Evolutionary conservation across 2,329 filamentous ascomycete species (phyloP).

Genomic region (Neofusicoccum laricinum): DNA sequence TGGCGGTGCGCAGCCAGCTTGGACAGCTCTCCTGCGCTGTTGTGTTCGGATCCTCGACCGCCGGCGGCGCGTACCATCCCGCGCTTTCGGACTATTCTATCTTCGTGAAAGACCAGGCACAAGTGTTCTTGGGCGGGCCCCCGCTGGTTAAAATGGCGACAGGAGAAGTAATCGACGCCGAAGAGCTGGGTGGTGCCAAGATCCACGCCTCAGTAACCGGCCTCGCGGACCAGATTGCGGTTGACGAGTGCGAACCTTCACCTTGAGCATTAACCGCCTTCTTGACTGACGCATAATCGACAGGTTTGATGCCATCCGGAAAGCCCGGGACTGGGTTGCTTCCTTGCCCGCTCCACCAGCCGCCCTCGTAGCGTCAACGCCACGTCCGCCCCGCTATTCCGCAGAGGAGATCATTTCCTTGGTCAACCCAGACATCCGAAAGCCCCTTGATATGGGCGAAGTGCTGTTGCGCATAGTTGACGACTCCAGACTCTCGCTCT

Average conservation of each 20-base stretch:
- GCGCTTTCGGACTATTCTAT: slow-evolving; percentile 44
- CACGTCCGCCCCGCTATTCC: slow-evolving; percentile 31
- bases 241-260: slow-evolving; percentile 35
- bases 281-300: not conserved
- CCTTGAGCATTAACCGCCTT: not conserved
- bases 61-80: slow-evolving; percentile 43
- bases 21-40: slow-evolving; percentile 43
- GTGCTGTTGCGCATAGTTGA: slow-evolving; percentile 43
- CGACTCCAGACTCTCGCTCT: slow-evolving; percentile 37
- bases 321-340: not conserved
- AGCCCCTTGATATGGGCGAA: slow-evolving; percentile 39
- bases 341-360: not conserved
- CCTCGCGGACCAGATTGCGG: slow-evolving; percentile 43
- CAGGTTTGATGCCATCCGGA: not conserved
- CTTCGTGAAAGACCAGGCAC: slow-evolving; percentile 43
- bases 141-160: slow-evolving; percentile 49
- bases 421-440: slow-evolving; percentile 40
- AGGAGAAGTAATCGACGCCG: slow-evolving; percentile 42
- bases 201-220: slow-evolving; percentile 43
- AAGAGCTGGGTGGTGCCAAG: slow-evolving; percentile 42
- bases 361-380: not conserved
- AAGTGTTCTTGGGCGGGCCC: slow-evolving; percentile 45
- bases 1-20: slow-evolving; percentile 35
- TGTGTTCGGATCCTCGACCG: slow-evolving; percentile 46
- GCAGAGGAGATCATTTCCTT: slow-evolving; percentile 38